Evolutionary conservation across 768 basidiomycete genomes (phyloP), one percentile per base, ranked within the genome.

Genomic region (Jaapia argillacea): DNA sequence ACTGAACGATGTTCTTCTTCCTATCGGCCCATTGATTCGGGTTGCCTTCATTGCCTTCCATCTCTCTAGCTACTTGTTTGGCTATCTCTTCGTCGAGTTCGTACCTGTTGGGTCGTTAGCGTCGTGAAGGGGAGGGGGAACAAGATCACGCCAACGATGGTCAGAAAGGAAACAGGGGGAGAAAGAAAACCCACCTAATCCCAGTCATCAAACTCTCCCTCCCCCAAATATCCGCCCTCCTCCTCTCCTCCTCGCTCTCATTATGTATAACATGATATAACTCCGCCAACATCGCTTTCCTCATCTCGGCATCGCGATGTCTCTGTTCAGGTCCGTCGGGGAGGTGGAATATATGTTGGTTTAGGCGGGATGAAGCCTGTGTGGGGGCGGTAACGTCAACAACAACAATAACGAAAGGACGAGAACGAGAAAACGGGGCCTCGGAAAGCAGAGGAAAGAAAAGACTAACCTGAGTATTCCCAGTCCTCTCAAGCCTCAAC

Each of bases 301-400:
- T 55, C 70, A 75, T 73, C 23, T 61, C 56, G 2, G 42, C 48
- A 43, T 76, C 74, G 5, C 74, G 59, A 26, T 57, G 56, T 23
- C 58, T 51, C 35, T 74, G 73, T 21, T 61, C 60, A 2, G 63
- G 60, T 0, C 71, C 70, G 26, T 74, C 74, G 0, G 57, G 54
- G 0, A 73, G 51, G 46, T 75, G 72, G 48, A 72, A 75, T 14
- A 64, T 61, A 18, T 58, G 43, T 40, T 68, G 65, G 45, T 73
- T 74, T 22, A 62, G 40, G 2, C 64, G 57, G 5, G 68, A 62
- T 14, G 62, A 58, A 0, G 49, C 51, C 42, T 75, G 73, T 0
- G 68, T 70, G 4, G 51, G 54, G 1, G 63, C 58, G 4, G 69
- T 62, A 16, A 73, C 69, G 4, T 33, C 31, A 10, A 10, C 16